Base-by-base conservation (phyloP, 306 rosid species). In the Citrullus colocynthis region DNA sequence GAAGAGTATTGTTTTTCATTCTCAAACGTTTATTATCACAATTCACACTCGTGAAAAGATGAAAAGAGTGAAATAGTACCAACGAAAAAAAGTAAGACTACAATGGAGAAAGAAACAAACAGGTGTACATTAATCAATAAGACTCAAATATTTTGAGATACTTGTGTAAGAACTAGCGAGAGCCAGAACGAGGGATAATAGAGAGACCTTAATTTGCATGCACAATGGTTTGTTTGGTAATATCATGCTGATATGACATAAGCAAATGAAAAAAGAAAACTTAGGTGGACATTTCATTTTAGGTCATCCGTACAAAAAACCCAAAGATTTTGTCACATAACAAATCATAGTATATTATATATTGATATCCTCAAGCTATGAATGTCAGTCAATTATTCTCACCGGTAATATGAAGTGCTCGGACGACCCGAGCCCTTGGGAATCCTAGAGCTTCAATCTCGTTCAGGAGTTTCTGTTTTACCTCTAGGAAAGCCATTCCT, bases 321-420 rank as follows among this genome's bases (percentile, higher is more conserved):
- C 44, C 69, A 32, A 2, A 62, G 16, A 48, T 16, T n/a, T 39
- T 42, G 75, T 42, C 11, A 69, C 2, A 69, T 4, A n/a, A 13
- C 14, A 44, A 42, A 69, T 69, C 34, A 21, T 41, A 42, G 55
- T 36, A 13, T 69, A 13, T 20, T 15, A 48, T 48, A 48, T 6
- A 65, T 17, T 37, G 75, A 9, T 44, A 69, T 13, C 6, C 8
- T 44, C 56, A 6, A 21, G 13, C 55, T 41, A 34, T 30, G 17
- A 36, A 48, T 18, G 32, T 14, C 75, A 56, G 20, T 37, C 17
- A 16, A 9, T 37, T n/a, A 51, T 78, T 32, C 84, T 79, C 24
- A 93, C 98, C 96, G 15, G 96, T 86, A 86, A 54, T 83, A 77
- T 90, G 79, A 48, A 93, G 93, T 52, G 90, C 93, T 41, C 92